Evolutionary conservation across 2,329 filamentous ascomycete genomes (phyloP).

Genomic region (Exserohilum rostratum): DNA sequence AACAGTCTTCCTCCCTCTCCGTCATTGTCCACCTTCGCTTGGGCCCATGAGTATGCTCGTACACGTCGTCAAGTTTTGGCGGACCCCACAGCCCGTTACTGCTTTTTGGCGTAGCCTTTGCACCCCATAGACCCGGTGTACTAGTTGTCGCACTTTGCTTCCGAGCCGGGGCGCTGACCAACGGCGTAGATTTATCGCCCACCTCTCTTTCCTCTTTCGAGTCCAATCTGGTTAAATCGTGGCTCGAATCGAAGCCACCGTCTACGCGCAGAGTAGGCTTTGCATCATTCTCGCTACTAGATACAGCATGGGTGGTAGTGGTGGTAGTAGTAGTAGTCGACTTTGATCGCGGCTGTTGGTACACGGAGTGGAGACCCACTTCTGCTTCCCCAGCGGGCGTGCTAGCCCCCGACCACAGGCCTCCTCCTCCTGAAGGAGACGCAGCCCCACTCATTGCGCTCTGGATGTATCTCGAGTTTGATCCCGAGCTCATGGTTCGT

Average conservation of each 20-base stretch:
- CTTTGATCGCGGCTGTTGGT: conserved; percentile 28
- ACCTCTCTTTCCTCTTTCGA: conserved; percentile 39
- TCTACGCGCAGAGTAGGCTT: conserved; percentile 13
- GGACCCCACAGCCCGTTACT: conserved; percentile 53
- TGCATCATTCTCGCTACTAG: conserved; percentile 1
- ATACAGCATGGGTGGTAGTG: conserved; percentile 9
- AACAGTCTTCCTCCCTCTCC: conserved; percentile 33
- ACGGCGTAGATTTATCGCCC: conserved; percentile 39
- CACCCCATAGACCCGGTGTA: conserved; percentile 33
- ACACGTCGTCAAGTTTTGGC: conserved; percentile 42
- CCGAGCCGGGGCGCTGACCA: conserved; percentile 28
- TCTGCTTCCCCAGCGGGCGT: conserved; percentile 32
- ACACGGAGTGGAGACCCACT: conserved; percentile 43
- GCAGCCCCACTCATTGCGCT: conserved; percentile 28
- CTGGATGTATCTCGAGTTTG: conserved; percentile 29
- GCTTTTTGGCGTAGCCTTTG: conserved; percentile 25
- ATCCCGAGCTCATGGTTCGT: conserved; percentile 44
- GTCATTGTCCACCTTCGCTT: conserved; percentile 55
- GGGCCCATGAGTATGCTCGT: conserved; percentile 45
- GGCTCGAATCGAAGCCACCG: conserved; percentile 11
- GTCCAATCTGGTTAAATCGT: conserved; percentile 18
- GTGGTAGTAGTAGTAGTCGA: conserved; percentile 1
- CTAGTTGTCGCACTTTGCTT: conserved; percentile 17
- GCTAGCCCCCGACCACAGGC: conserved; percentile 50
- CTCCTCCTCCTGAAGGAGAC: conserved; percentile 39